Evolutionary conservation across 257 asterid species (phyloP).

Genomic region (Handroanthus guayacan): DNA sequence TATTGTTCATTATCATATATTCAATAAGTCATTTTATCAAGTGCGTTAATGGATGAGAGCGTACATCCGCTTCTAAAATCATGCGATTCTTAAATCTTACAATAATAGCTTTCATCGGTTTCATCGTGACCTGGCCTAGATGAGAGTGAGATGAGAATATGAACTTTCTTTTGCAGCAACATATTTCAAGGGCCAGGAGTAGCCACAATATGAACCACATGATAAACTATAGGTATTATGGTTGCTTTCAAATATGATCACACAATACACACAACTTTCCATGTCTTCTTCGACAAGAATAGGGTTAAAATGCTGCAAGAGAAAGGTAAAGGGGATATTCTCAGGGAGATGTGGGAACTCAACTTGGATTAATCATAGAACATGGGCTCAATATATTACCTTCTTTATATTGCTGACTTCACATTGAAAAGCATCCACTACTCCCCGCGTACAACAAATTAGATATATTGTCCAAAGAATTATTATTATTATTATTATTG

Average conservation of each 20-base stretch:
- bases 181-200: neutral
- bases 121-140: too few species aligned
- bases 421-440: constrained; percentile 37
- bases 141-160: neutral
- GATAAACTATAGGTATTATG: neutral
- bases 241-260: neutral
- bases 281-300: neutral
- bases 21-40: too few species aligned
- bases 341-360: constrained; percentile 26
- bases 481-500: neutral
- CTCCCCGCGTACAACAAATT: constrained; percentile 30
- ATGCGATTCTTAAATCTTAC: too few species aligned
- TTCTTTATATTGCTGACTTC: neutral
- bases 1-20: too few species aligned
- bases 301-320: neutral
- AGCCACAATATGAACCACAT: constrained; percentile 11
- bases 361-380: neutral
- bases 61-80: too few species aligned
- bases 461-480: neutral
- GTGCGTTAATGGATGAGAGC: too few species aligned
- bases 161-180: neutral
- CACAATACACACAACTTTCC: constrained; percentile 2
- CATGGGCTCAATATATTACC: neutral
- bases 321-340: neutral
- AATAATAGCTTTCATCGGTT: too few species aligned